Conservation (phyloP, 352 stramenopile genomes). For the Peronospora farinosa region DNA sequence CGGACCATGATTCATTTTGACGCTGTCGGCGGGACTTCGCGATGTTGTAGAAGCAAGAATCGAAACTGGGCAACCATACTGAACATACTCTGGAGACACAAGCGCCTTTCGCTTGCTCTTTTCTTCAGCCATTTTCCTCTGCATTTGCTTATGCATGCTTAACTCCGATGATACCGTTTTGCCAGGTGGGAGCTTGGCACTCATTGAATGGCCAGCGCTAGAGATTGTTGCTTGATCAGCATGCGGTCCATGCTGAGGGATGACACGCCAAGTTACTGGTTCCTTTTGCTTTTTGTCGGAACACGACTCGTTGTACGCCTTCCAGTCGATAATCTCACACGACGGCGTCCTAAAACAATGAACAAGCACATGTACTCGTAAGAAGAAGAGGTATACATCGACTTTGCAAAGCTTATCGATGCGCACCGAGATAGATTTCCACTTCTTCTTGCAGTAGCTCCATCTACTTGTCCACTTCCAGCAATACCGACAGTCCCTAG, state of each 20-base stretch:
- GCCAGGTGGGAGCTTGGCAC: conserved; percentile 27
- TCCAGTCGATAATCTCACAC: conserved; percentile 83
- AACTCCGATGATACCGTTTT: conserved; percentile 9
- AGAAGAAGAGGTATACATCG: neutral
- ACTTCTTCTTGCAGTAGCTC: conserved; percentile 8
- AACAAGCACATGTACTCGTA: neutral
- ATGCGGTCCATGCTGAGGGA: conserved; percentile 69
- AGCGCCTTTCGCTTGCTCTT: conserved; percentile 81
- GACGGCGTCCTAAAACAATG: conserved; percentile 37
- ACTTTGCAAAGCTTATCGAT: neutral
- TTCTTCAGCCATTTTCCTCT: conserved; percentile 48
- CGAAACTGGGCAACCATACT: conserved; percentile 42
- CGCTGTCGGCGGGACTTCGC: conserved; percentile 3
- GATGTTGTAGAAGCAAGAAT: conserved; percentile 4
- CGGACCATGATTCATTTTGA: conserved; percentile 24
- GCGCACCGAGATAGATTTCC: conserved; percentile 30
- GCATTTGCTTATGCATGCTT: conserved; percentile 40
- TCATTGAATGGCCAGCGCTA: conserved; percentile 2
- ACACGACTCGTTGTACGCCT: conserved; percentile 70
- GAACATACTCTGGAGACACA: conserved; percentile 77
- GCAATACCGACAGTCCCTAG: conserved; percentile 11
- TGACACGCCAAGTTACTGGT: conserved; percentile 63
- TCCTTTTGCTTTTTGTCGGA: conserved; percentile 57
- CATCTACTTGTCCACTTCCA: conserved; percentile 17
- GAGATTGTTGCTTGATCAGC: conserved; percentile 28